These are phyloP conservation scores for Meyerozyma elateridarum DNA, from an alignment of 1,139 yeast species.

Conservation along the genomic window DNA sequence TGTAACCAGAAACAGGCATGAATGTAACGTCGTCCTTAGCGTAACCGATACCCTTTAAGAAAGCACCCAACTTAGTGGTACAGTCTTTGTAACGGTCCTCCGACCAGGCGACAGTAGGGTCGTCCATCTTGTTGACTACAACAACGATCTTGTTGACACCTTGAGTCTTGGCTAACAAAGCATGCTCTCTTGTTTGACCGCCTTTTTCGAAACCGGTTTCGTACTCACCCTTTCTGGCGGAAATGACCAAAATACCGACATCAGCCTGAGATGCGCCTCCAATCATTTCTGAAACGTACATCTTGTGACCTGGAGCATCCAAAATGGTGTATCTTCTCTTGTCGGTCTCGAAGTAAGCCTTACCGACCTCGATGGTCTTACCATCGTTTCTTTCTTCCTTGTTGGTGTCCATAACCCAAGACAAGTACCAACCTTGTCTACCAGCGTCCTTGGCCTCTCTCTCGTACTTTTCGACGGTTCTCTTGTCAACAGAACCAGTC, in stretches of 20 bases:
- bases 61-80: conserved; percentile 69
- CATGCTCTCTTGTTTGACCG: conserved; percentile 99
- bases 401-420: conserved; percentile 99
- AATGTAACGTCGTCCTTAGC: conserved; percentile 75
- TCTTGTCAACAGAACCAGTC: conserved; percentile 96
- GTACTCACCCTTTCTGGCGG: conserved; percentile 98
- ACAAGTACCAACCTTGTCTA: conserved; percentile 98
- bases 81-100: conserved; percentile 96
- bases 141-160: conserved; percentile 93
- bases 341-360: conserved; percentile 95
- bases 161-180: conserved; percentile 93
- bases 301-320: conserved; percentile 99
- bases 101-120: conserved; percentile 93
- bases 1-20: conserved; percentile 98
- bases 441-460: conserved; percentile 99
- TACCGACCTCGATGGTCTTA: conserved; percentile 98
- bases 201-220: conserved; percentile 99
- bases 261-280: conserved; percentile 99
- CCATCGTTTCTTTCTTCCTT: conserved; percentile 98
- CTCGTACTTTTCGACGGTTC: conserved; percentile 98
- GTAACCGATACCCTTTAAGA: conserved; percentile 89
- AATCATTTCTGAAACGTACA: conserved; percentile 98
- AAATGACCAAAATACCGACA: conserved; percentile 92
- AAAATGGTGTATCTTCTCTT: conserved; percentile 95
- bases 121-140: conserved; percentile 98